Evolutionary conservation across 148 eudicot genomes (phyloP), one percentile per base, ranked within the genome.

Genomic region (Chenopodium album): DNA sequence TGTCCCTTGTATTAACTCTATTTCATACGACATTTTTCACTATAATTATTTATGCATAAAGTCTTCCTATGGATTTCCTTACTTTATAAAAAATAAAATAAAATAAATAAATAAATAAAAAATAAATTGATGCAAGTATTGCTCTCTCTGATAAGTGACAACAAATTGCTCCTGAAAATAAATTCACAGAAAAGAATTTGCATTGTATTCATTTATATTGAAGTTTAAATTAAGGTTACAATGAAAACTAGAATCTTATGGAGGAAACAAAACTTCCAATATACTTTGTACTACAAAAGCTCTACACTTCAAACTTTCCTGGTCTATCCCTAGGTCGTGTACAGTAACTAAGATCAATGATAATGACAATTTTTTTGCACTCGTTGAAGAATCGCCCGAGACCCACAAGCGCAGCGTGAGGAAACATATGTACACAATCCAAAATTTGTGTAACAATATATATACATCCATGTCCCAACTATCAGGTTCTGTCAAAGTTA

Each of bases 341-440:
- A 77, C 80, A 47, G 79, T 67, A 13, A 22, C 78, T 83, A 28
- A 22, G 68, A 71, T 13, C 44, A 50, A 31, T 48, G 48, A 48
- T 12, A 69, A 78, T 66, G 78, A 73, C 32, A 22, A 81, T 48
- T 68, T 28, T 50, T 44, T 41, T 56, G 44, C 48, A 79, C 68
- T 70, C 37, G 14, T 17, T 26, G 78, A 54, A 76, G 79, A 75
- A 26, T 44, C 28, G 0, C 4, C 65, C 19, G 16, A 48, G 47
- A 41, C 26, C 65, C 50, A 54, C 34, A 60, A 79, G 29, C 50
- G 47, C 7, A 29, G 48, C 44, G 56, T 71, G 67, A 22, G 48
- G 29, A 47, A 83, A 37, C 73, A 19, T 83, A 80, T 80, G 64
- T 84, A 84, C 71, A 75, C 75, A 59, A 69, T 79, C 71, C 82